Conservation (phyloP, 2,329 filamentous ascomycete genomes). For the Fusarium vanettenii region DNA sequence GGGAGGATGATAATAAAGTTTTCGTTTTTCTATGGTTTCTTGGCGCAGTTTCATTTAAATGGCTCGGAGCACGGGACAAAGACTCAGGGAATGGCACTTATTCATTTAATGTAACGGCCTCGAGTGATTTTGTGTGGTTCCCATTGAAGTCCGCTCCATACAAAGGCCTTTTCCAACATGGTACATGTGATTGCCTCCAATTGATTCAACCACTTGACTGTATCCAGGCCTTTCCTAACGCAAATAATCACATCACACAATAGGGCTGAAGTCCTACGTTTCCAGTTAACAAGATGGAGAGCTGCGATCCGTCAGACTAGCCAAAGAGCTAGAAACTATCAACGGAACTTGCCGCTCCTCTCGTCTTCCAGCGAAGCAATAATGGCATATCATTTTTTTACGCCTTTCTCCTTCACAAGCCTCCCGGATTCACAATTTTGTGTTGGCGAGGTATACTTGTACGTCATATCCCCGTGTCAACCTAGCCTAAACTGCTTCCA, state of each 20-base stretch:
- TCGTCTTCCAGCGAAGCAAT: too few species aligned
- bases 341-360: too few species aligned
- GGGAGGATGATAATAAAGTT: neutral
- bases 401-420: neutral
- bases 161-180: neutral
- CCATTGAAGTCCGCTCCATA: neutral
- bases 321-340: too few species aligned
- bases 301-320: neutral
- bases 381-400: too few species aligned
- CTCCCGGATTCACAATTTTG: neutral
- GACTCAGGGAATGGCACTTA: neutral
- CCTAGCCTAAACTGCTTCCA: neutral
- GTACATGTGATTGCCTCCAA: neutral
- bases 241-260: too few species aligned
- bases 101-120: neutral
- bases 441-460: neutral
- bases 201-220: too few species aligned
- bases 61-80: neutral
- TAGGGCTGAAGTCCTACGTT: too few species aligned
- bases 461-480: neutral
- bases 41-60: neutral
- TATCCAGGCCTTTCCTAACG: too few species aligned
- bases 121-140: neutral
- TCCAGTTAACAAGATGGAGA: too few species aligned
- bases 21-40: neutral